Conservation (phyloP, 768 basidiomycete genomes). For the Dentipellis fragilis region DNA sequence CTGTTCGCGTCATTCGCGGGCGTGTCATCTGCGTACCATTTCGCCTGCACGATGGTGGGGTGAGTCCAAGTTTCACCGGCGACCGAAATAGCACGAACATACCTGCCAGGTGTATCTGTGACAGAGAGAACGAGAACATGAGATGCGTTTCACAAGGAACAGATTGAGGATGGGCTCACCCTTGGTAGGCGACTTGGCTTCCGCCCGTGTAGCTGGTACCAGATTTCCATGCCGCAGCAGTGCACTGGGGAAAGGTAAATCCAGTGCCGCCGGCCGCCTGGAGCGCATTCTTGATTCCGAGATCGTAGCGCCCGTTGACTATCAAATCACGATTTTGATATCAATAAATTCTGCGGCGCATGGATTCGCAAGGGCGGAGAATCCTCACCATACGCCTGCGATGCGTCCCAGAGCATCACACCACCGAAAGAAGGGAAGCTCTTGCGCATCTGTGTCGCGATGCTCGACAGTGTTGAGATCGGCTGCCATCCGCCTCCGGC, state of each 20-base stretch:
- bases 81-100: not conserved
- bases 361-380: not conserved
- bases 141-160: not conserved
- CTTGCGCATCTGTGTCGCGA: slow-evolving; percentile 24
- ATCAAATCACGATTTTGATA: not conserved
- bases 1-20: slow-evolving; percentile 38
- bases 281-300: slow-evolving; percentile 50
- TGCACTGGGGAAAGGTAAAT: slow-evolving; percentile 54
- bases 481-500: slow-evolving; percentile 31
- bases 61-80: not conserved
- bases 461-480: slow-evolving; percentile 22
- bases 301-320: slow-evolving; percentile 51
- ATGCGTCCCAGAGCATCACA: slow-evolving; percentile 36
- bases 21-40: slow-evolving; percentile 42
- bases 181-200: slow-evolving; percentile 41
- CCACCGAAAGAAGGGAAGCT: slow-evolving; percentile 33
- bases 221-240: slow-evolving; percentile 41
- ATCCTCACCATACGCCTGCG: slow-evolving; percentile 30
- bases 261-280: slow-evolving; percentile 56
- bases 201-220: slow-evolving; percentile 43
- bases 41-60: slow-evolving; percentile 33
- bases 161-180: slow-evolving; percentile 27
- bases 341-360: not conserved
- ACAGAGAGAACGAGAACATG: not conserved
- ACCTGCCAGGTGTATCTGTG: slow-evolving; percentile 61